Evolutionary conservation across 768 basidiomycete genomes (phyloP), one percentile per base, ranked within the genome.

Genomic region (Trametes sanguinea): DNA sequence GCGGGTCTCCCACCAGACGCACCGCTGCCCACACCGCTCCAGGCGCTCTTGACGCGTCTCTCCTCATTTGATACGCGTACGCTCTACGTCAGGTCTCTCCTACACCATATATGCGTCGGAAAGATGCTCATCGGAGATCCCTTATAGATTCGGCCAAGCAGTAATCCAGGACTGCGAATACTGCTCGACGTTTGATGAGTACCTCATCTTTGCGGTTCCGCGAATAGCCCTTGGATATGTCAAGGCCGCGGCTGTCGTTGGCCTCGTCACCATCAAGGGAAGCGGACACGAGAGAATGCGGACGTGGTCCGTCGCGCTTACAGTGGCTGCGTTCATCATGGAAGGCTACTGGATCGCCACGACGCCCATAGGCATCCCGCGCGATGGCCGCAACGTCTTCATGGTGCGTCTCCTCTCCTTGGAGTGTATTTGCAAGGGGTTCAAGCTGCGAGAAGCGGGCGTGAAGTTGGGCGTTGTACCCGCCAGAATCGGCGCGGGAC

Each of bases 121-220:
- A 22, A 22, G 1, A 22, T 22, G 22, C 22, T 22, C 22, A 22
- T n/a, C n/a, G n/a, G n/a, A n/a, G n/a, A n/a, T n/a, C n/a, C n/a
- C n/a, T n/a, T n/a, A n/a, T n/a, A n/a, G n/a, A n/a, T n/a, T 90
- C 62, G 90, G 90, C 27, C 90, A 92, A 72, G 72, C 79, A 30
- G 82, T 83, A 4, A 72, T 92, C 14, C 76, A 84, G 47, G 80
- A 78, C 7, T 92, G 90, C 73, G 78, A 78, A n/a, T 84, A 86
- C 69, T 92, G 90, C 72, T 79, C 78, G 22, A 82, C 85, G 13
- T 78, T 78, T 53, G 71, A 80, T 30, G 89, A 91, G 60, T 90
- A 82, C 69, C 80, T 80, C 8, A 71, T 88, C 11, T 87, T 82
- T 69, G 79, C 83, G 6, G 69, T 88, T 29, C 83, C 87, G 1